Evolutionary conservation across 2,329 filamentous ascomycete genomes (phyloP).

Genomic region (Dryadomyces quercus-mongolicae): DNA sequence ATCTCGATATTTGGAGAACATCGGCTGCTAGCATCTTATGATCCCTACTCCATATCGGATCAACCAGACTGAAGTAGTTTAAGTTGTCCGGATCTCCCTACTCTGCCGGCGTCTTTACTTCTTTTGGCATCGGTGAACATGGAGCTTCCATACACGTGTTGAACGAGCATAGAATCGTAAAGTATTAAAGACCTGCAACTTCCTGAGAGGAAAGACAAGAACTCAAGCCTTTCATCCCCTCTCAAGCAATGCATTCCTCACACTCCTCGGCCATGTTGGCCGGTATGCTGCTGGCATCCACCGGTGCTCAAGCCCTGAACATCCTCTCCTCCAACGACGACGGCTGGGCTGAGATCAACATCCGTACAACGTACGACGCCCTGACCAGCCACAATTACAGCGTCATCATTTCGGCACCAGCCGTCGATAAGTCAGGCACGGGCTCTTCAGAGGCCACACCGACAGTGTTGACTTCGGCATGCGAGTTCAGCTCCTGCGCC

Average conservation of each 20-base stretch:
- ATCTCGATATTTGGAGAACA: too few species aligned
- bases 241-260: neutral
- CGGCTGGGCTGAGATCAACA: constrained; percentile 60
- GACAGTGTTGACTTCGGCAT: constrained; percentile 26
- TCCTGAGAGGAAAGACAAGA: neutral
- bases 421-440: constrained; percentile 52
- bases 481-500: constrained; percentile 51
- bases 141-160: neutral
- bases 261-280: neutral
- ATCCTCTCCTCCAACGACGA: constrained; percentile 60
- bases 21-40: too few species aligned
- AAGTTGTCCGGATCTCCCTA: neutral
- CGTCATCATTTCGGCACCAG: constrained; percentile 53
- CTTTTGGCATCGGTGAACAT: neutral
- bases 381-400: constrained; percentile 44
- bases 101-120: neutral
- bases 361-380: constrained; percentile 45
- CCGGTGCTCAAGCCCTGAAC: constrained; percentile 23
- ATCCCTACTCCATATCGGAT: too few species aligned
- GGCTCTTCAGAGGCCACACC: constrained; percentile 25
- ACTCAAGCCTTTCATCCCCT: too few species aligned
- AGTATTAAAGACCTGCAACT: neutral
- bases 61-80: too few species aligned
- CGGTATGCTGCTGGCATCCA: neutral
- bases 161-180: neutral